These are phyloP conservation scores for Rhodamnia argentea DNA, from an alignment of 345 rosid species.

Conservation along the genomic window DNA sequence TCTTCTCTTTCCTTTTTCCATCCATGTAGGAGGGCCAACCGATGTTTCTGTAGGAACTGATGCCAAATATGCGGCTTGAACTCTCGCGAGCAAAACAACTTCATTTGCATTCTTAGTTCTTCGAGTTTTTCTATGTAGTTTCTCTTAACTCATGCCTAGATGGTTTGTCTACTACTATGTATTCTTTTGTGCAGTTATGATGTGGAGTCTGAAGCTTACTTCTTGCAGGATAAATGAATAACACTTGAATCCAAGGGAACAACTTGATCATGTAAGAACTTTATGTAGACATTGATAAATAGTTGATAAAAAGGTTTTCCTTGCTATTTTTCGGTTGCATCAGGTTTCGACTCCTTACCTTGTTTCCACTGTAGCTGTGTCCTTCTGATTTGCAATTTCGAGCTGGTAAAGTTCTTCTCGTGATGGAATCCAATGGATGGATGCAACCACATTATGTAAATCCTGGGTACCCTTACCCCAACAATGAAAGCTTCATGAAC, in stretches of 20 bases:
- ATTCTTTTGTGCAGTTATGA: background rate
- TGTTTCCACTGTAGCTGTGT: background rate
- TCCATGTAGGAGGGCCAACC: background rate
- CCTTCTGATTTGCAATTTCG: constrained; percentile 14
- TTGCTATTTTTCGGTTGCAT: background rate
- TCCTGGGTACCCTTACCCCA: constrained; percentile 46
- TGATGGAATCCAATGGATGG: constrained; percentile 38
- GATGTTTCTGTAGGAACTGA: background rate
- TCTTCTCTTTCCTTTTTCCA: background rate
- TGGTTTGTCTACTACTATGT: background rate
- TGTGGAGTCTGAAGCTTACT: background rate
- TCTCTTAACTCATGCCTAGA: background rate
- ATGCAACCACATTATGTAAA: constrained; percentile 51
- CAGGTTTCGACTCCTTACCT: background rate
- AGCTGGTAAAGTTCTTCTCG: background rate
- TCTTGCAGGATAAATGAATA: background rate
- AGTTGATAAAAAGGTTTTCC: background rate
- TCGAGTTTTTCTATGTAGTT: background rate
- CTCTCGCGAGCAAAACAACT: background rate
- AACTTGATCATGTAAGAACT: background rate
- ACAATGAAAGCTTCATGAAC: constrained; percentile 48
- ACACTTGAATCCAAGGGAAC: background rate
- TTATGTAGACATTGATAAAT: background rate
- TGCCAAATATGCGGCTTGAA: background rate
- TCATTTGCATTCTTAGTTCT: background rate